Evolutionary conservation across 129 eudicot genomes (phyloP).

Genomic region (Ambrosia artemisiifolia): DNA sequence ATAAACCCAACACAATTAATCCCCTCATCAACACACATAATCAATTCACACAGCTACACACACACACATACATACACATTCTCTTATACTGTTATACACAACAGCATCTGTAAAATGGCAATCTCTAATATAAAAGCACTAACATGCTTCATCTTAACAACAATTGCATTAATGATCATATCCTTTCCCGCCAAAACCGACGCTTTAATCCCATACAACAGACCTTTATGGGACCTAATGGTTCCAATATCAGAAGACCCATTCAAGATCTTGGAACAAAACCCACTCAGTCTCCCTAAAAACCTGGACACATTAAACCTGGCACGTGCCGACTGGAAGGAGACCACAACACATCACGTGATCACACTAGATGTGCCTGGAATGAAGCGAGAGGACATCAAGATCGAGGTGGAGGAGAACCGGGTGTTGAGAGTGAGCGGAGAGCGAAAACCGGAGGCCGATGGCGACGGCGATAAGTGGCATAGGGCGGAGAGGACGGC

Average conservation of each 20-base stretch:
- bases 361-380: slow-evolving; percentile 46
- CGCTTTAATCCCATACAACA: slow-evolving; percentile 33
- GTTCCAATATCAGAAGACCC: slow-evolving; percentile 38
- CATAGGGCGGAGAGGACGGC: slow-evolving; percentile 47
- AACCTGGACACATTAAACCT: slow-evolving; percentile 31
- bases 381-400: slow-evolving; percentile 38
- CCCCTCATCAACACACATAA: not conserved
- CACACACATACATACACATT: too few relatives aligned
- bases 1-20: not conserved
- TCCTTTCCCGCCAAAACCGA: not conserved
- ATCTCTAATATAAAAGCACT: not conserved
- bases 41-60: too few relatives aligned
- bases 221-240: slow-evolving; percentile 34
- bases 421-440: slow-evolving; percentile 44
- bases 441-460: slow-evolving; percentile 36
- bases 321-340: slow-evolving; percentile 57
- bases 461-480: slow-evolving; percentile 43
- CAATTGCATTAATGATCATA: not conserved
- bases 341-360: slow-evolving; percentile 35
- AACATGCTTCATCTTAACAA: not conserved
- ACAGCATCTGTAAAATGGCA: too few relatives aligned
- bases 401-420: slow-evolving; percentile 52
- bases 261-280: slow-evolving; percentile 44
- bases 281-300: slow-evolving; percentile 31
- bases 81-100: too few relatives aligned